Evolutionary conservation across 2,329 filamentous ascomycete genomes (phyloP), one percentile per base, ranked within the genome.

Genomic region (Pezicula carpinea): DNA sequence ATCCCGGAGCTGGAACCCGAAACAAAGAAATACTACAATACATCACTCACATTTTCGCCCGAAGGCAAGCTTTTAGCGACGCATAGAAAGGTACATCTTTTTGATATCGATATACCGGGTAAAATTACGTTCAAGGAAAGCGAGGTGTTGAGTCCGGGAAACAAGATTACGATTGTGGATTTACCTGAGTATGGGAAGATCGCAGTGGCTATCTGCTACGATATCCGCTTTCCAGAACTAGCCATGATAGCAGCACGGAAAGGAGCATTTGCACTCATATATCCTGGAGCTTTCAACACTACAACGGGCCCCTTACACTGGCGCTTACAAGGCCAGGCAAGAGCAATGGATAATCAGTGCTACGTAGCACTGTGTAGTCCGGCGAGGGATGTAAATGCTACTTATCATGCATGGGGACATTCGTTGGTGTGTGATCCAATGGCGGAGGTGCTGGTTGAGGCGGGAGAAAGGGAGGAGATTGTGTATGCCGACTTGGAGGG

Each of bases 101-200:
- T 99, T 68, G 93, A 97, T 69, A 99, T 99, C 59, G 85, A 95
- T 66, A 97, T 99, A 54, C 93, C 93, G 1, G 92, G 90, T 52
- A 91, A 91, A 71, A 96, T 99, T 66, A 85, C 72, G 11, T 99
- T 99, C 71, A 80, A 80, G 53, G 93, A 99, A 70, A 90, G 85
- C 44, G 91, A 96, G 53, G 89, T 96, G 33, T 77, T 99, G 29
- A 85, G 80, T 18, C 83, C 92, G 0, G 93, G 93, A 0, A 85
- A 92, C 70, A 84, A 88, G 63, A 70, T 96, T 50, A 96, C 92
- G 0, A 69, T 97, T 3, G 75, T 97, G 21, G 87, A 96, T 55
- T 73, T 96, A 23, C 89, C 91, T 3, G 89, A 87, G 55, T 96
- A 95, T 66, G 93, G 93, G 50, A 85, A 81, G 65, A 80, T 99